These are phyloP conservation scores for Yamadazyma blattariae DNA, from an alignment of 1,139 yeast genomes.

Conservation along the genomic window DNA sequence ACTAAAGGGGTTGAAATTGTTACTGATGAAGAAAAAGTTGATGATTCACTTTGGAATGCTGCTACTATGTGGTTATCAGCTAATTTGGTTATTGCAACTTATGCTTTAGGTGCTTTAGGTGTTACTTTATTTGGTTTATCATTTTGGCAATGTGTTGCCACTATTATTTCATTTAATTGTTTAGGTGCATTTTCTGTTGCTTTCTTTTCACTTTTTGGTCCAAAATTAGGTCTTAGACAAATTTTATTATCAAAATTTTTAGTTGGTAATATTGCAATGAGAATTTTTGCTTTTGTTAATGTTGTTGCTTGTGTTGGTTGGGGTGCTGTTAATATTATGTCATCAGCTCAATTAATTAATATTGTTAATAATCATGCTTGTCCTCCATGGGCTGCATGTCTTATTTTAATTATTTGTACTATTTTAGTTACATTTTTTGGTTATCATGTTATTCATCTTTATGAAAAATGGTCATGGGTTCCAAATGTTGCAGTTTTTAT, in stretches of 20 bases:
- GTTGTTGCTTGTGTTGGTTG: constrained; percentile 90
- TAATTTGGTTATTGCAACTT: constrained; percentile 83
- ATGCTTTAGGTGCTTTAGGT: constrained; percentile 80
- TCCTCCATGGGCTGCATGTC: constrained; percentile 92
- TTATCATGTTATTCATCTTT: constrained; percentile 73
- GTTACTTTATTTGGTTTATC: constrained; percentile 50
- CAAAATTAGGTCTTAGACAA: constrained; percentile 83
- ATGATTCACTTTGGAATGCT: constrained; percentile 60
- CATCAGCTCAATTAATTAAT: constrained; percentile 80
- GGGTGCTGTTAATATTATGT: constrained; percentile 92
- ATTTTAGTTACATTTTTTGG: constrained; percentile 82
- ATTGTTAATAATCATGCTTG: constrained; percentile 67
- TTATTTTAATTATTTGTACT: constrained; percentile 68
- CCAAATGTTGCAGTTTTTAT: constrained; percentile 74
- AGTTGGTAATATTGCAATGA: constrained; percentile 71
- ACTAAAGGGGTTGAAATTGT: constrained; percentile 68
- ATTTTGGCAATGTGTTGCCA: constrained; percentile 64
- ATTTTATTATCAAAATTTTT: constrained; percentile 78
- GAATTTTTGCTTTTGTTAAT: constrained; percentile 76
- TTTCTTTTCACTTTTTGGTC: constrained; percentile 79
- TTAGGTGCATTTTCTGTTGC: constrained; percentile 81
- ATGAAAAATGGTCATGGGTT: constrained; percentile 87
- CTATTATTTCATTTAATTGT: constrained; percentile 67
- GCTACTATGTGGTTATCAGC: constrained; percentile 95
- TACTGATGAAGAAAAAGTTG: constrained; percentile 66